Percentiles rank a stretch among this genome's conserved stretches.
Evolutionary conservation across 371 early-diverging fungal species (phyloP).

Genomic region (Actinomortierella wolfii): DNA sequence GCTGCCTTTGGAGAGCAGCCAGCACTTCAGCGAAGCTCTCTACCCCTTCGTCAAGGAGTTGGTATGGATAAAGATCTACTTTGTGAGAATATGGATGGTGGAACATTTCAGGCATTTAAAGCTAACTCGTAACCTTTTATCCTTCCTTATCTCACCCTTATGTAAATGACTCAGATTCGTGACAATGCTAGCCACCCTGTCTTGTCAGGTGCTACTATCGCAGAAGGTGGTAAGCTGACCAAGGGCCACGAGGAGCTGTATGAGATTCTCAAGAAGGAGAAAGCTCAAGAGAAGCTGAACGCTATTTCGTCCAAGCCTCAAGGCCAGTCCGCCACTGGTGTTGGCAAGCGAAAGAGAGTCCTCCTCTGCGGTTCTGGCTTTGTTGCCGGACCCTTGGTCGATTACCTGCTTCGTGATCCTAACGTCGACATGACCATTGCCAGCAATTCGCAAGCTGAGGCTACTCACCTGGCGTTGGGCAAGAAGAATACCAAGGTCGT

Average conservation of each 20-base stretch:
- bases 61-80: constrained; percentile 50
- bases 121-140: constrained; percentile 19
- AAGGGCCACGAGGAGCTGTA: constrained; percentile 57
- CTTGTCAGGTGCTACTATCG: constrained; percentile 79
- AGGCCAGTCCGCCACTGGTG: constrained; percentile 10
- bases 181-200: constrained; percentile 73
- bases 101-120: not conserved
- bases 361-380: constrained; percentile 90
- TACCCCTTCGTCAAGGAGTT: constrained; percentile 83
- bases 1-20: constrained; percentile 91
- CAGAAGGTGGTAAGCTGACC: constrained; percentile 70
- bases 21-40: constrained; percentile 87
- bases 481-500: constrained; percentile 57
- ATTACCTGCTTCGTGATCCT: constrained; percentile 70
- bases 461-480: constrained; percentile 67
- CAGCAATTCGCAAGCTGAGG: constrained; percentile 75
- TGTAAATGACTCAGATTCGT: constrained; percentile 45
- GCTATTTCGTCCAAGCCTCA: constrained; percentile 27
- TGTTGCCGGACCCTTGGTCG: constrained; percentile 90
- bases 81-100: not conserved
- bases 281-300: constrained; percentile 35
- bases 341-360: constrained; percentile 49
- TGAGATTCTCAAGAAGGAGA: constrained; percentile 35
- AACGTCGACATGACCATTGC: constrained; percentile 81
- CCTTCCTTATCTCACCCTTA: not conserved